phyloP scores from a whole-genome alignment of 352 stramenopile genomes.

The Phytophthora capsici region DNA sequence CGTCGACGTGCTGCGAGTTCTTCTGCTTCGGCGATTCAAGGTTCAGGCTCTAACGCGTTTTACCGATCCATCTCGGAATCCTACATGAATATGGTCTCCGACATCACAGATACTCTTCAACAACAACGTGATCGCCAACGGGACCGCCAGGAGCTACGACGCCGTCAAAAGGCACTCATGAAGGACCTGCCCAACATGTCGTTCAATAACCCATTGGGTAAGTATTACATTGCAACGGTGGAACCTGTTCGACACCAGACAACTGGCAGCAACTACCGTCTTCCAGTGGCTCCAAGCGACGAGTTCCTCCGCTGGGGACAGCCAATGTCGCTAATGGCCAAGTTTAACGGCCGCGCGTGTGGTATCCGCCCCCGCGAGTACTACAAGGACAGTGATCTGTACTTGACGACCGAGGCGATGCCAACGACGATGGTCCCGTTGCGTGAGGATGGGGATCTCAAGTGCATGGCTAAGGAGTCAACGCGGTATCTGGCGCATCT shows the following conservation, averaged over 20 bases:
- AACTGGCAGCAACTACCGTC: constrained; percentile 36
- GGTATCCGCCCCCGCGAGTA: constrained; percentile 75
- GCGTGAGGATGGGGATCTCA: constrained; percentile 68
- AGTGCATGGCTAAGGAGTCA: constrained; percentile 75
- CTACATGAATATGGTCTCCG: constrained; percentile 48
- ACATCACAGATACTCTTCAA: constrained; percentile 50
- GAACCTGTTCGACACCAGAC: constrained; percentile 47
- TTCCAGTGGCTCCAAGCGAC: constrained; percentile 35
- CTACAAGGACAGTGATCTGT: constrained; percentile 79
- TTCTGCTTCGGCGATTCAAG: constrained; percentile 30
- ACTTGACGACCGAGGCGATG: constrained; percentile 71
- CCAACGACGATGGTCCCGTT: constrained; percentile 69
- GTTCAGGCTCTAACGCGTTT: constrained; percentile 35
- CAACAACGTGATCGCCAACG: constrained; percentile 51
- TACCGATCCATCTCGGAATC: constrained; percentile 53
- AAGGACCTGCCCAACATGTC: constrained; percentile 84
- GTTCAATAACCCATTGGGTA: constrained; percentile 57
- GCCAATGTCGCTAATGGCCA: constrained; percentile 64
- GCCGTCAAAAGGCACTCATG: constrained; percentile 56
- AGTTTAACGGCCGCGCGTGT: constrained; percentile 60
- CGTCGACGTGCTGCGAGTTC: constrained; percentile 49
- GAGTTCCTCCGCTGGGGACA: constrained; percentile 68
- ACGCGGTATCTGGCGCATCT: constrained; percentile 66
- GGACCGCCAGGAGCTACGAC: constrained; percentile 56
- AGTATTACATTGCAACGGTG: constrained; percentile 68